phyloP scores from a whole-genome alignment of 2,329 filamentous ascomycete genomes.

The Penicillium sp. region DNA sequence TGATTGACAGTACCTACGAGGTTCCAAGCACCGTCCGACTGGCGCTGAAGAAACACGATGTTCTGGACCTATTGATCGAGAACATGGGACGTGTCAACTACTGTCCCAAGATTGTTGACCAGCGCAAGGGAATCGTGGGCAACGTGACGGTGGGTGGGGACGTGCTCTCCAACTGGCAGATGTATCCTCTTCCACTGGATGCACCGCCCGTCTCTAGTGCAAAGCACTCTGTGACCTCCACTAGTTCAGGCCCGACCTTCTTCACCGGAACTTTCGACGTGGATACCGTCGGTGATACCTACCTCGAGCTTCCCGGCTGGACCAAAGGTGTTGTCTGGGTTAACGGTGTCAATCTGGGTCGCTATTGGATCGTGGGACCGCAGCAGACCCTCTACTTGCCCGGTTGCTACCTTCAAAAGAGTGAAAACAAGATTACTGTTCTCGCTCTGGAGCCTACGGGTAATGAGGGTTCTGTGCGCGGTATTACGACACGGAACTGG shows the following conservation, averaged over 20 bases:
- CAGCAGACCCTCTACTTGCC: slow-evolving; percentile 52
- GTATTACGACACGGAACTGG: slow-evolving; percentile 28
- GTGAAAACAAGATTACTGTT: slow-evolving; percentile 43
- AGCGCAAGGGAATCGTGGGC: slow-evolving; percentile 47
- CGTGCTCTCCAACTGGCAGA: slow-evolving; percentile 40
- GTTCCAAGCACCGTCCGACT: slow-evolving; percentile 41
- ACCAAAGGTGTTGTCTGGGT: slow-evolving; percentile 50
- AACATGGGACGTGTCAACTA: slow-evolving; percentile 54
- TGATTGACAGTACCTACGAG: slow-evolving; percentile 49
- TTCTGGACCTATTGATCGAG: slow-evolving; percentile 40
- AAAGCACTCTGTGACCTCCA: background rate
- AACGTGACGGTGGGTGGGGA: slow-evolving; percentile 42
- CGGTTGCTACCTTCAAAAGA: slow-evolving; percentile 36
- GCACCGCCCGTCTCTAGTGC: slow-evolving; percentile 13
- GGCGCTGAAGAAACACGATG: slow-evolving; percentile 25
- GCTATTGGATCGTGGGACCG: slow-evolving; percentile 50
- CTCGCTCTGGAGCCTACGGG: slow-evolving; percentile 46
- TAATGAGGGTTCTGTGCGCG: slow-evolving; percentile 11
- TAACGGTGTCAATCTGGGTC: slow-evolving; percentile 47
- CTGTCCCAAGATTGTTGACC: slow-evolving; percentile 44
- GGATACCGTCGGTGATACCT: slow-evolving; percentile 32
- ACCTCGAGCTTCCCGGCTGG: slow-evolving; percentile 41
- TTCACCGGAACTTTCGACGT: slow-evolving; percentile 10
- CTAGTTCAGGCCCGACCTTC: slow-evolving; percentile 17
- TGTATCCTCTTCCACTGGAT: slow-evolving; percentile 41